Conservation (phyloP, 2,329 filamentous ascomycete genomes). For the Exophiala dermatitidis region DNA sequence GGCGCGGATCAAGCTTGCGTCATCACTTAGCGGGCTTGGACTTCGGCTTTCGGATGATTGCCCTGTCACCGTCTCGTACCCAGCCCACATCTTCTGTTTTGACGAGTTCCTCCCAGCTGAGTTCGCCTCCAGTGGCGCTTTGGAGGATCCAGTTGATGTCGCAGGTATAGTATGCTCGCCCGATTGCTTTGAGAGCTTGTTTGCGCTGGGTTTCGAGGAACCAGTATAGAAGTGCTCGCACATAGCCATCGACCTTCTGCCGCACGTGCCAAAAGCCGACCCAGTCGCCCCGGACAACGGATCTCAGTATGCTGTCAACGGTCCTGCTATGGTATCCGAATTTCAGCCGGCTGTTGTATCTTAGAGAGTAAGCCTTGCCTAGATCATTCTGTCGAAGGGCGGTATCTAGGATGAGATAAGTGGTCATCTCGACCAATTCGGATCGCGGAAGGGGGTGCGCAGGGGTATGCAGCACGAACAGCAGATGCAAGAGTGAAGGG, state of each 20-base stretch:
- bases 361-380: constrained; percentile 62
- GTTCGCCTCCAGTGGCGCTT: constrained; percentile 37
- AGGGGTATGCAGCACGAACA: constrained; percentile 61
- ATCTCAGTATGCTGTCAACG: constrained; percentile 60
- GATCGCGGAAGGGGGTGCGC: constrained; percentile 59
- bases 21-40: constrained; percentile 4
- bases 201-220: constrained; percentile 66
- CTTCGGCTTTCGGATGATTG: constrained; percentile 63
- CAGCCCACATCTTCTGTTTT: constrained; percentile 71
- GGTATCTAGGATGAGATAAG: constrained; percentile 78
- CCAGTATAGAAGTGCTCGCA: constrained; percentile 71
- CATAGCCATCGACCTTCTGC: constrained; percentile 69
- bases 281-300: constrained; percentile 76
- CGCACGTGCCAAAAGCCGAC: constrained; percentile 66
- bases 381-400: constrained; percentile 76
- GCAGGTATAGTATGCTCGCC: constrained; percentile 68
- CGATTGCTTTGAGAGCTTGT: constrained; percentile 79
- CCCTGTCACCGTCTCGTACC: constrained; percentile 64
- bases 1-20: background rate
- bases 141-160: constrained; percentile 65
- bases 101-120: constrained; percentile 63
- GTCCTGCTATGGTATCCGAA: constrained; percentile 60
- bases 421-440: constrained; percentile 70
- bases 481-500: constrained; percentile 72
- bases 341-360: constrained; percentile 40